Base-by-base conservation (phyloP, 345 rosid species). In the Turnera subulata region DNA sequence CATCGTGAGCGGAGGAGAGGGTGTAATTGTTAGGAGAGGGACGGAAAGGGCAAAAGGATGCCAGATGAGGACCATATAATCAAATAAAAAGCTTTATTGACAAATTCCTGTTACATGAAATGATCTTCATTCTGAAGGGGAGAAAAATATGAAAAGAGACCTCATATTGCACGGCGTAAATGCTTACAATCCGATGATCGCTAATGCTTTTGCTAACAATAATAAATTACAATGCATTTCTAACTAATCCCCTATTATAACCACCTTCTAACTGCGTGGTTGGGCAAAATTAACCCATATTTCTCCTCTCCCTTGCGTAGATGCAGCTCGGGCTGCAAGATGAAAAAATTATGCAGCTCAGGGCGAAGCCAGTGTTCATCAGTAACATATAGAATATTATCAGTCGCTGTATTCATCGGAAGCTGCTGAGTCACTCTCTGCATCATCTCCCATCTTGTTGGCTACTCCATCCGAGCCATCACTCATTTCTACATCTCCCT, bases 341-440 rank as follows among this genome's bases (percentile, higher is more conserved):
- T 48, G 39, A 48, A 79, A 72, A 64, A 69, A 11, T 57, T 25
- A 50, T 35, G 49, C 64, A 52, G 54, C 67, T 35, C 33, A 42
- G 6, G 23, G n/a, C 14, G 17, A 13, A 9, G 32, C 35, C n/a
- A 24, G 70, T 62, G 50, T 33, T 59, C 52, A 54, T 40, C 62
- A 43, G 38, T 39, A 19, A 21, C 4, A 7, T 12, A 17, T 12
- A 11, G 10, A 50, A 33, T 40, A 20, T 20, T 15, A 4, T 68
- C 79, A 82, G 46, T 89, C 91, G 48, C 96, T 93, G 69, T 83
- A 93, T 55, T 76, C 92, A 56, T 93, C 97, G 0, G 89, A 85
- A 26, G 13, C 80, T 11, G 64, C 79, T 0, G 81, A 76, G 44
- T 83, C 94, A 15, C 68, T 56, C 2, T 58, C 84, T 26, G 74